A percentile compares a stretch with the other conserved stretches of the same genome.
Evolutionary conservation across 2,329 filamentous ascomycete species (phyloP).

Genomic region (Hymenotorrendiella dingleyae): DNA sequence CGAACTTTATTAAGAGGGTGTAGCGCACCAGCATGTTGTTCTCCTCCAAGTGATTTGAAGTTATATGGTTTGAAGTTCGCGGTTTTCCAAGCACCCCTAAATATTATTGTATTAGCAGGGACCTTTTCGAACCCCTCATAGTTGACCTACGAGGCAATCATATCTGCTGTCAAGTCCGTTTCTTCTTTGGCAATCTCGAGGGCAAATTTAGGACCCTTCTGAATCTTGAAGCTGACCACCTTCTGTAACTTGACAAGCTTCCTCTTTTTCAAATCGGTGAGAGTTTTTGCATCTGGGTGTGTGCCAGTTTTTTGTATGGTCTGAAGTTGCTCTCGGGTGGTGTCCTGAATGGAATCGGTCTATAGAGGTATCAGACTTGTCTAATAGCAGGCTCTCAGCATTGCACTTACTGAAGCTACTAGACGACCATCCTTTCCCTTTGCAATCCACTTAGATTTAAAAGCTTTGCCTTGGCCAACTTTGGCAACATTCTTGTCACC

Average conservation of each 20-base stretch:
- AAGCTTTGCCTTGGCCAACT: constrained; percentile 90
- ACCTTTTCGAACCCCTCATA: background rate
- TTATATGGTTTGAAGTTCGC: constrained; percentile 83
- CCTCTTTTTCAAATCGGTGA: constrained; percentile 83
- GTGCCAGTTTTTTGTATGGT: constrained; percentile 65
- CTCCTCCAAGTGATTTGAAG: constrained; percentile 59
- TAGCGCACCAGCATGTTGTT: constrained; percentile 55
- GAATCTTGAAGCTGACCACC: constrained; percentile 75
- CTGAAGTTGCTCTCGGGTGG: constrained; percentile 69
- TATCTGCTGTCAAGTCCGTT: constrained; percentile 90
- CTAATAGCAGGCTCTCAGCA: background rate
- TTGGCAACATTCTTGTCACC: constrained; percentile 70
- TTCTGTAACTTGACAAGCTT: constrained; percentile 84
- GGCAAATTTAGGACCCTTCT: constrained; percentile 83
- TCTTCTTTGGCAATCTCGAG: constrained; percentile 86
- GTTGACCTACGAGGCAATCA: constrained; percentile 58
- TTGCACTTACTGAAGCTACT: constrained; percentile 42
- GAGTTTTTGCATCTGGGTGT: constrained; percentile 65
- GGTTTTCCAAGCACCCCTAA: constrained; percentile 80
- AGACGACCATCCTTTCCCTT: constrained; percentile 55
- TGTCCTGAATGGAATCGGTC: constrained; percentile 71
- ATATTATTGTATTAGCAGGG: constrained; percentile 16
- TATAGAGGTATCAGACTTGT: constrained; percentile 20
- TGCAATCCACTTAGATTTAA: constrained; percentile 70
- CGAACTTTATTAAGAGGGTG: constrained; percentile 88